phyloP scores from a whole-genome alignment of 108 stramenopile genomes.

The Aurantiochytrium sp. region DNA sequence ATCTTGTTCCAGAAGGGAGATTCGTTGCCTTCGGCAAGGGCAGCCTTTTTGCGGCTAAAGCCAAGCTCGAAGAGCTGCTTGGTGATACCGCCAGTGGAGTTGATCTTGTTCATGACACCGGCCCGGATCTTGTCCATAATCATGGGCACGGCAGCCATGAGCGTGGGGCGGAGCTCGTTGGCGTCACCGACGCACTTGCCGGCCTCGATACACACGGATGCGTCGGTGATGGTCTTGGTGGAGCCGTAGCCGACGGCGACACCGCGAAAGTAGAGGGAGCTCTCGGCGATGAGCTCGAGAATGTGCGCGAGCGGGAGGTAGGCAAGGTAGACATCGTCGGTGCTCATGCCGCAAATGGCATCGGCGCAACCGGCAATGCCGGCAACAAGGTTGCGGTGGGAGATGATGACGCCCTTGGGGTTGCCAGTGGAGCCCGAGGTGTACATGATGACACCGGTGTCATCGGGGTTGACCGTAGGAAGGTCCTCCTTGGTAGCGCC shows the following conservation, averaged over 20 bases:
- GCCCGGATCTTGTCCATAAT: conserved; percentile 15
- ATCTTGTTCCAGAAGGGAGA: conserved; percentile 23
- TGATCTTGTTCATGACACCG: neutral
- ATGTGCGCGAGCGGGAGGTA: conserved; percentile 33
- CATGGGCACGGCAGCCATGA: conserved; percentile 24
- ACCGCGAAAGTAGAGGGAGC: neutral
- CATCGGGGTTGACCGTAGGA: conserved; percentile 50
- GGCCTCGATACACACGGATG: neutral
- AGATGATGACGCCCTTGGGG: conserved; percentile 92
- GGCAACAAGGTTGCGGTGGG: conserved; percentile 72
- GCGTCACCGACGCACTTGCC: conserved; percentile 14
- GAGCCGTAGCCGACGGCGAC: conserved; percentile 16
- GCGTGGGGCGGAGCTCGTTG: conserved; percentile 9
- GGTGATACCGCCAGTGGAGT: neutral
- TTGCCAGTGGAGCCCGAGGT: conserved; percentile 81
- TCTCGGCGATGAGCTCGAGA: conserved; percentile 21
- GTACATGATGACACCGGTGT: conserved; percentile 89
- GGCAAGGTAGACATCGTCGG: conserved; percentile 13
- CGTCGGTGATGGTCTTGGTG: neutral
- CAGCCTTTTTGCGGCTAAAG: neutral
- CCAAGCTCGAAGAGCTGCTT: conserved; percentile 12
- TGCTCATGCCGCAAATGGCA: conserved; percentile 24
- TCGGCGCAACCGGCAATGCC: conserved; percentile 42
- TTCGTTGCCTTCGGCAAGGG: neutral
- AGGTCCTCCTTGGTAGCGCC: neutral